Evolutionary conservation across 352 stramenopile species (phyloP).

Genomic region (Pythium brachiatum): DNA sequence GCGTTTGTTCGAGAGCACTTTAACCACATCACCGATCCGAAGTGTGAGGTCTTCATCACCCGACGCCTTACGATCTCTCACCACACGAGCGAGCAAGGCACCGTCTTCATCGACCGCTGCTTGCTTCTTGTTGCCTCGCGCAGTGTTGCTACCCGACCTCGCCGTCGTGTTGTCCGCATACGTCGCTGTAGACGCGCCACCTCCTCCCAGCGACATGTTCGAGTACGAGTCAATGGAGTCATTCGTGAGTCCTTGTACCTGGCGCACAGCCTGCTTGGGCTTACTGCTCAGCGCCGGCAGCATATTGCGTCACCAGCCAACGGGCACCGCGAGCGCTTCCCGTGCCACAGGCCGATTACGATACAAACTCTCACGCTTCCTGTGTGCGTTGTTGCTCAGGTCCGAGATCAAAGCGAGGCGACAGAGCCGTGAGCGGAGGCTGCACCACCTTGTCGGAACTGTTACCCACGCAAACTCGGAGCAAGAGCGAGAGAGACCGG

Average conservation of each 20-base stretch:
- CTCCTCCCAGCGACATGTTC: constrained; percentile 43
- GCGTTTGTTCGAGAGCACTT: constrained; percentile 72
- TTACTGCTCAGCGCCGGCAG: constrained; percentile 80
- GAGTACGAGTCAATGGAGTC: constrained; percentile 87
- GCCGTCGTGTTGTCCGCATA: constrained; percentile 63
- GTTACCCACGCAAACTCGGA: neutral
- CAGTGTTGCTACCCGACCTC: constrained; percentile 20
- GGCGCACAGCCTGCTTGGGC: constrained; percentile 77
- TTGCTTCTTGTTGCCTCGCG: constrained; percentile 12
- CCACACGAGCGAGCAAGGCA: constrained; percentile 44
- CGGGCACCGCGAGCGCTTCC: neutral
- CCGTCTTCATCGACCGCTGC: constrained; percentile 24
- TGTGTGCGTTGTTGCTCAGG: neutral
- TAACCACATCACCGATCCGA: constrained; percentile 58
- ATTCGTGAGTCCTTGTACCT: constrained; percentile 79
- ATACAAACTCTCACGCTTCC: neutral
- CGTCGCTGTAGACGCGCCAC: constrained; percentile 19
- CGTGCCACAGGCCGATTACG: neutral
- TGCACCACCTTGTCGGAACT: neutral
- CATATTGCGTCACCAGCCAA: constrained; percentile 25
- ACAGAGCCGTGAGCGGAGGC: neutral
- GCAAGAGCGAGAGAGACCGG: neutral
- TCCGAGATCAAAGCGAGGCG: neutral
- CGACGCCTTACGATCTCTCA: constrained; percentile 73
- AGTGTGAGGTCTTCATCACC: constrained; percentile 75